Conservation (phyloP, 2,329 filamentous ascomycete species). For the Trichoderma endophyticum region DNA sequence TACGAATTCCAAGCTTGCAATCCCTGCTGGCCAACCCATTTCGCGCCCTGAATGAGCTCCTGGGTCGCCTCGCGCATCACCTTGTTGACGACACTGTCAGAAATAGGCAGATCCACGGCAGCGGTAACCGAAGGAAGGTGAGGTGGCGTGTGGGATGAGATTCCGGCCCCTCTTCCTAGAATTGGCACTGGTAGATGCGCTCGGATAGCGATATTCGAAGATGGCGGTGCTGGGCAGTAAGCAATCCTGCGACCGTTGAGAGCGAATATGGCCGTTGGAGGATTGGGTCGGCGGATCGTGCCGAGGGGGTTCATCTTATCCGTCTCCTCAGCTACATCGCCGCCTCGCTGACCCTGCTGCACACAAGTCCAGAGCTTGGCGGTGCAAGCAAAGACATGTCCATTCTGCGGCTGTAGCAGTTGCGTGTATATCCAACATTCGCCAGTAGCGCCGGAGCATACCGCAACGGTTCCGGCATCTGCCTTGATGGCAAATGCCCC, state of each 20-base stretch:
- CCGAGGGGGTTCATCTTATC: conserved; percentile 39
- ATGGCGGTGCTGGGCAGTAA: conserved; percentile 69
- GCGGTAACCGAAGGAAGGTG: conserved; percentile 50
- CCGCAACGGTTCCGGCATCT: conserved; percentile 65
- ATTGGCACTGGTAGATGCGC: conserved; percentile 59
- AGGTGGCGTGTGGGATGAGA: conserved; percentile 17
- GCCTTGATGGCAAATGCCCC: conserved; percentile 73
- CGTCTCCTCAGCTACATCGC: conserved; percentile 45
- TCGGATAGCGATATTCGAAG: conserved; percentile 66
- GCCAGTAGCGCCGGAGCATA: conserved; percentile 79
- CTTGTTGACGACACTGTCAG: conserved; percentile 70
- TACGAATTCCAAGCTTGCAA: conserved; percentile 77
- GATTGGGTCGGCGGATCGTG: conserved; percentile 39
- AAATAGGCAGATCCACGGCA: conserved; percentile 67
- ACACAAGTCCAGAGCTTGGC: conserved; percentile 92
- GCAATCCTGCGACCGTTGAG: conserved; percentile 73
- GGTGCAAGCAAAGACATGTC: conserved; percentile 59
- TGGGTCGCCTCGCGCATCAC: conserved; percentile 77
- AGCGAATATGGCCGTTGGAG: conserved; percentile 64
- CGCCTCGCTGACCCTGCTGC: conserved; percentile 55
- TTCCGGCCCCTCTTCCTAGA: conserved; percentile 53
- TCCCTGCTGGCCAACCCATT: conserved; percentile 74
- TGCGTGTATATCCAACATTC: conserved; percentile 78
- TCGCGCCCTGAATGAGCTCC: conserved; percentile 70
- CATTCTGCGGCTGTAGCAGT: conserved; percentile 41